These are phyloP conservation scores for Cyberlindnera xylosilytica DNA, from an alignment of 805 yeast genomes.

Conservation along the genomic window DNA sequence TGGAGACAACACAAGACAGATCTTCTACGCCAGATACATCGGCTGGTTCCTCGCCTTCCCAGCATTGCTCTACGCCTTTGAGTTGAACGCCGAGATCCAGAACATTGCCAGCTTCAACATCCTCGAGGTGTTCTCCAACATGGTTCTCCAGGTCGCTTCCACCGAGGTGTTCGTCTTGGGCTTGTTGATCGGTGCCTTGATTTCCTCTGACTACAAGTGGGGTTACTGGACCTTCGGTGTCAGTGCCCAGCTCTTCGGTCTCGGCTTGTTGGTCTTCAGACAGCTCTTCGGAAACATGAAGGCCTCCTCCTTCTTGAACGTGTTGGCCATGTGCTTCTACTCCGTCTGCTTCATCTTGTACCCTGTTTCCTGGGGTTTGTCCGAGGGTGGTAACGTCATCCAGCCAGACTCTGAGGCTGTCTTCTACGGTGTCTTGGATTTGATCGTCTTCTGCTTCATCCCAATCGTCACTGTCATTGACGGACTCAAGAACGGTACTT, in stretches of 20 bases:
- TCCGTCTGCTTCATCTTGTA: slow-evolving; percentile 39
- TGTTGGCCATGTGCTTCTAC: slow-evolving; percentile 28
- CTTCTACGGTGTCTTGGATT: slow-evolving; percentile 51
- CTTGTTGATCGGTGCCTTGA: slow-evolving; percentile 53
- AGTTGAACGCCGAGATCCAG: slow-evolving; percentile 22
- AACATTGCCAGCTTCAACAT: slow-evolving; percentile 16
- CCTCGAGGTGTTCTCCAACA: slow-evolving; percentile 22
- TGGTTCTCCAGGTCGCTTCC: slow-evolving; percentile 41
- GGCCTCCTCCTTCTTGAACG: slow-evolving; percentile 11
- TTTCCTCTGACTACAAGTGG: slow-evolving; percentile 59
- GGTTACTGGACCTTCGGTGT: slow-evolving; percentile 61
- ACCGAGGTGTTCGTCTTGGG: slow-evolving; percentile 49
- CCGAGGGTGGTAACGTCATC: slow-evolving; percentile 54
- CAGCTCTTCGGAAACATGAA: slow-evolving; percentile 23
- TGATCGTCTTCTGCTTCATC: slow-evolving; percentile 39
- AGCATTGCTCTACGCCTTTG: slow-evolving; percentile 33
- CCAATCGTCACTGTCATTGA: slow-evolving; percentile 34
- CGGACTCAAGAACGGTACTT: slow-evolving; percentile 19
- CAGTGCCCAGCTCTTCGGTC: slow-evolving; percentile 39
- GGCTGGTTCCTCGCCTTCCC: slow-evolving; percentile 61
- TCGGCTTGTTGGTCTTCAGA: slow-evolving; percentile 28
- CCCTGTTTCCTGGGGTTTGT: slow-evolving; percentile 48
- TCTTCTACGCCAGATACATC: slow-evolving; percentile 53
- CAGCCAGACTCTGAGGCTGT: slow-evolving; percentile 54
- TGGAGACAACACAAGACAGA: slow-evolving; percentile 41